Conservation (phyloP, 2,329 filamentous ascomycete species). For the Xylaria sp. region DNA sequence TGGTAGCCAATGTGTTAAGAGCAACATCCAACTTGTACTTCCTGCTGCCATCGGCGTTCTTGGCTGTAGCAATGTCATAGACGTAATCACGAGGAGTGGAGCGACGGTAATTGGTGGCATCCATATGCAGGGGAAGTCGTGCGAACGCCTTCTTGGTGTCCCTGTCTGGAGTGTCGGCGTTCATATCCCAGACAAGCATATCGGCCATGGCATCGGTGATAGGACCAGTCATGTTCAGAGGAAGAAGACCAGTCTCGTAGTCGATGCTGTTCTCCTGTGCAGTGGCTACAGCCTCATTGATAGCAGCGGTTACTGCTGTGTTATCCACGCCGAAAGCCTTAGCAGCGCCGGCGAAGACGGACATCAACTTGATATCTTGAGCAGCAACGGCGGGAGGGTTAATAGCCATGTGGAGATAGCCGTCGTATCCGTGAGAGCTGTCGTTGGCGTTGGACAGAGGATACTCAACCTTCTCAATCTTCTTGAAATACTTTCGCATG, state of each 20-base stretch:
- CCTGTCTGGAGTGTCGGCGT: conserved; percentile 47
- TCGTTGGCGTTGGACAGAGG: conserved; percentile 46
- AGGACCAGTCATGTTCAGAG: conserved; percentile 28
- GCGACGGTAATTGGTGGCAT: conserved; percentile 57
- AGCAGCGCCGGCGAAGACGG: conserved; percentile 29
- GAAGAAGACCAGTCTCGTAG: conserved; percentile 30
- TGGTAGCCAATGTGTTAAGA: conserved; percentile 53
- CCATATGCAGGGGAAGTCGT: conserved; percentile 63
- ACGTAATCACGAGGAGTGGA: conserved; percentile 56
- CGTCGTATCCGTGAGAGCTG: conserved; percentile 38
- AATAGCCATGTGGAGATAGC: conserved; percentile 34
- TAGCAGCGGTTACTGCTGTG: conserved; percentile 11
- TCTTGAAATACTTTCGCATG: conserved; percentile 37
- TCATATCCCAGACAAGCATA: conserved; percentile 52
- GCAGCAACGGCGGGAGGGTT: conserved; percentile 25
- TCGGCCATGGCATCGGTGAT: conserved; percentile 26
- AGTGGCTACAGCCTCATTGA: conserved; percentile 17
- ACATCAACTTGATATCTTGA: conserved; percentile 33
- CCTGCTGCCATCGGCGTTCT: conserved; percentile 51
- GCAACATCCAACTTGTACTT: conserved; percentile 62
- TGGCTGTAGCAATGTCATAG: conserved; percentile 40
- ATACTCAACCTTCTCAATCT: conserved; percentile 37
- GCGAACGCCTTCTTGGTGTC: conserved; percentile 46
- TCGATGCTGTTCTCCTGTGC: conserved; percentile 27
- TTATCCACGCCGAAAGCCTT: conserved; percentile 29